These are phyloP conservation scores for Gnaphalium uliginosum DNA, from an alignment of 129 eudicot genomes.

Conservation along the genomic window DNA sequence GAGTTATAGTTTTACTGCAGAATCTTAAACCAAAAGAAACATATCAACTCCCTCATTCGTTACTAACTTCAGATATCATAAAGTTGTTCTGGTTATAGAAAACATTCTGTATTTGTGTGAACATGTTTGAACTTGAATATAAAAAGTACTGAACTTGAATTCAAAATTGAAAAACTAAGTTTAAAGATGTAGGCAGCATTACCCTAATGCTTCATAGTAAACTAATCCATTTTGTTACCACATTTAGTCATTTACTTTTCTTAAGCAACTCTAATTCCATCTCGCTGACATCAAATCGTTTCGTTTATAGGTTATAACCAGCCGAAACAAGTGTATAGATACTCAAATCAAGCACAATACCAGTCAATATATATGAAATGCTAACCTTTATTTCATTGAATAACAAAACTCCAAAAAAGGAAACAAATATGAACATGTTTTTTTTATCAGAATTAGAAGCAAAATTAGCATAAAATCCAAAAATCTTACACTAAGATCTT, in stretches of 20 bases:
- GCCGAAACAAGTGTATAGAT: not conserved
- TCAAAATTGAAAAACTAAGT: not conserved
- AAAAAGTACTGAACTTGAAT: not conserved
- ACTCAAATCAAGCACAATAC: slow-evolving; percentile 9
- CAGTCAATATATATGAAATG: not conserved
- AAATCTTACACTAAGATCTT: slow-evolving; percentile 36
- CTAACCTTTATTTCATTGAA: slow-evolving; percentile 29
- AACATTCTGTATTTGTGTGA: not conserved
- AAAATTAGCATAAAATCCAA: slow-evolving; percentile 39
- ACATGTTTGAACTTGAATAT: not conserved
- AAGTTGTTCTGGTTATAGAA: not conserved
- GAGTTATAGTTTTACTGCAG: not conserved
- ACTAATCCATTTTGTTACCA: not conserved
- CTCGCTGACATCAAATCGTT: not conserved
- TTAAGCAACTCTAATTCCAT: not conserved
- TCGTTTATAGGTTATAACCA: not conserved
- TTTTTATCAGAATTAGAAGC: slow-evolving; percentile 21
- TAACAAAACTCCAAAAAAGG: slow-evolving; percentile 8
- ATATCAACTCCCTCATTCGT: not conserved
- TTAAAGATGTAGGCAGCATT: not conserved
- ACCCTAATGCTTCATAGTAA: not conserved
- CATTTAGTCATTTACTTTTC: not conserved
- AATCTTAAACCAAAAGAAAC: not conserved
- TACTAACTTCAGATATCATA: not conserved
- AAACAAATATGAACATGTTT: slow-evolving; percentile 29